These are phyloP conservation scores for Limnanthes douglasii DNA, from an alignment of 345 rosid genomes.

Conservation along the genomic window DNA sequence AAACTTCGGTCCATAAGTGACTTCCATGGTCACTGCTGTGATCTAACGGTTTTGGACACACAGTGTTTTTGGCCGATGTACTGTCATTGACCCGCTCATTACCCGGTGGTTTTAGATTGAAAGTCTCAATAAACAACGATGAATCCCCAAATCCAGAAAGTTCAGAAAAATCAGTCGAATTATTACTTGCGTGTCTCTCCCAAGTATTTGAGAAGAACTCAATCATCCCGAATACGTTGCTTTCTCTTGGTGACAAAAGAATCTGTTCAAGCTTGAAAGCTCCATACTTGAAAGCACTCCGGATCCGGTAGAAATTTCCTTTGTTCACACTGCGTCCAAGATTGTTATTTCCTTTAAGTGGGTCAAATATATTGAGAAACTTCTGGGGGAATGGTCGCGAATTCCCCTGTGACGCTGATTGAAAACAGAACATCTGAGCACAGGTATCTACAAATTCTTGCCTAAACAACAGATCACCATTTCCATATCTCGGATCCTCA, in stretches of 20 bases:
- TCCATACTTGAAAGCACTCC: constrained; percentile 23
- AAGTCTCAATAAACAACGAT: too few species aligned
- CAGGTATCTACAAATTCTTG: constrained; percentile 18
- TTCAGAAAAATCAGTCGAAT: constrained; percentile 2
- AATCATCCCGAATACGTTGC: constrained; percentile 13
- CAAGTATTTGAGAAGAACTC: constrained; percentile 18
- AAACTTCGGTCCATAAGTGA: constrained; percentile 8
- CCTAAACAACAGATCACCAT: constrained; percentile 11
- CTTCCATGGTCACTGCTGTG: constrained; percentile 13
- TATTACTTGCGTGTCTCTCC: constrained; percentile 14
- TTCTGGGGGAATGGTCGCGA: constrained; percentile 17
- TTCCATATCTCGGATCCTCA: constrained; percentile 8
- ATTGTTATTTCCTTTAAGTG: constrained; percentile 21
- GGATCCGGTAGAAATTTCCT: constrained; percentile 18
- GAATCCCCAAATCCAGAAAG: constrained; percentile 1
- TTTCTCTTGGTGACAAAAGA: constrained; percentile 14
- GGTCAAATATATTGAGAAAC: constrained; percentile 25
- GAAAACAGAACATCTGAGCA: constrained; percentile 13
- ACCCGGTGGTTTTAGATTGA: too few species aligned
- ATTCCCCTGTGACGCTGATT: constrained; percentile 12
- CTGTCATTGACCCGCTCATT: too few species aligned
- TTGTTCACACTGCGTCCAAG: constrained; percentile 23
- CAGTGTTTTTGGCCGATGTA: too few species aligned
- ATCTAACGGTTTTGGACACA: too few species aligned
- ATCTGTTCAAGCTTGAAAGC: constrained; percentile 20